Conservation (phyloP, 192 early-diverging fungal genomes). For the Thamnidium elegans region DNA sequence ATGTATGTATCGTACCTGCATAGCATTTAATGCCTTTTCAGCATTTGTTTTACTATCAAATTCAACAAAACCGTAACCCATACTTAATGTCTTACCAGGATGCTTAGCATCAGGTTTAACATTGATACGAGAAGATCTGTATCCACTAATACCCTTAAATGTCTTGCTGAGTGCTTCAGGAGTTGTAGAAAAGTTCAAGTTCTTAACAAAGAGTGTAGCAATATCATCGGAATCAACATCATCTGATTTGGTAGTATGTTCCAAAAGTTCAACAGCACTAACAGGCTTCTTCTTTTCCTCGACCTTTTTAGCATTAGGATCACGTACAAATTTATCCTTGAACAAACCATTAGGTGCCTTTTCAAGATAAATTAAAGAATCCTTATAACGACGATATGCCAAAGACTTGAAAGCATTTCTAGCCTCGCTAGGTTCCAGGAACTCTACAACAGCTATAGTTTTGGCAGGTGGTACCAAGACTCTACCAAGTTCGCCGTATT, state of each 20-base stretch:
- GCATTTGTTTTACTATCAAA: conserved; percentile 82
- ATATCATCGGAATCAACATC: conserved; percentile 56
- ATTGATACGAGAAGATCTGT: conserved; percentile 77
- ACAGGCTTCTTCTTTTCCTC: conserved; percentile 41
- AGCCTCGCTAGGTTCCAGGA: conserved; percentile 85
- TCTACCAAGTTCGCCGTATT: conserved; percentile 88
- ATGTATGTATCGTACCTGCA: conserved; percentile 59
- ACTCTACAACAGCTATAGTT: conserved; percentile 95
- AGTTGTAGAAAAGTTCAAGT: conserved; percentile 89
- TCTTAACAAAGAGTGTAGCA: conserved; percentile 93
- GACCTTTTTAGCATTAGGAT: conserved; percentile 30
- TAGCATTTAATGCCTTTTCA: conserved; percentile 76
- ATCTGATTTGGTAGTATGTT: conserved; percentile 28
- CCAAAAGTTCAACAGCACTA: conserved; percentile 37
- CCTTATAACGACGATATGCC: conserved; percentile 91
- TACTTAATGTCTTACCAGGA: conserved; percentile 71
- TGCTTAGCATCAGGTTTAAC: conserved; percentile 87
- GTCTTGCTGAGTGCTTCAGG: conserved; percentile 70
- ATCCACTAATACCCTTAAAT: conserved; percentile 74
- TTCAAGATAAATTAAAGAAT: conserved; percentile 89
- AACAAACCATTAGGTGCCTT: conserved; percentile 88
- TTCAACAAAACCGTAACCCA: conserved; percentile 98
- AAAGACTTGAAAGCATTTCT: conserved; percentile 83
- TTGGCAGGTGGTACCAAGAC: conserved; percentile 87
- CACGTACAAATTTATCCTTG: conserved; percentile 53